These are phyloP conservation scores for Eucalyptus tenuipes DNA, from an alignment of 345 rosid genomes.

Conservation along the genomic window DNA sequence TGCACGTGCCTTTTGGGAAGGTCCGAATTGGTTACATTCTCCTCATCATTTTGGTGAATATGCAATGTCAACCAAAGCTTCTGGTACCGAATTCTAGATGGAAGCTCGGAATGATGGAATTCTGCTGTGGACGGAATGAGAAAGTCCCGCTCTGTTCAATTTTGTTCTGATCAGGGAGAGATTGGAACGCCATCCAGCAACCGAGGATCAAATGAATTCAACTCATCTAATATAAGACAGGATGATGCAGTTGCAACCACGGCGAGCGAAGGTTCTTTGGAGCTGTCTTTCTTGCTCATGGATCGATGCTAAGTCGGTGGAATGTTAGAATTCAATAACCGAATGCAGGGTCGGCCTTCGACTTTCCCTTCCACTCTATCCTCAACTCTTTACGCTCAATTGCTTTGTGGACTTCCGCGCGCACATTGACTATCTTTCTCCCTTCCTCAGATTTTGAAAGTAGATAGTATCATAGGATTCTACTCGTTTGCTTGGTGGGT, in stretches of 20 bases:
- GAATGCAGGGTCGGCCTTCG: neutral
- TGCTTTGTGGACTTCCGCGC: neutral
- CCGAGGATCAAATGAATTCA: no score
- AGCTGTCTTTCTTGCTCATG: no score
- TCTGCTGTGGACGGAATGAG: neutral
- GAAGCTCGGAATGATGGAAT: neutral
- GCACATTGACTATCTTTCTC: neutral
- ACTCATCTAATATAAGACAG: no score
- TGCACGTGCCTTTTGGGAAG: no score
- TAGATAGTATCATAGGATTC: neutral
- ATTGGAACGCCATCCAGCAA: neutral
- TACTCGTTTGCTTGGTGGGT: neutral
- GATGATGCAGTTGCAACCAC: no score
- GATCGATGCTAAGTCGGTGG: no score
- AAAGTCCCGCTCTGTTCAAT: neutral
- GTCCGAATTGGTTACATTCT: no score
- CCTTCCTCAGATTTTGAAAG: neutral
- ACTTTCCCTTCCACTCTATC: neutral
- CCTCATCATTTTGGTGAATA: no score
- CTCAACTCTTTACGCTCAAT: neutral
- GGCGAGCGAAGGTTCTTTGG: no score
- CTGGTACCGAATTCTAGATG: no score
- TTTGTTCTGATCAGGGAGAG: neutral
- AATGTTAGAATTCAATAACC: no score
- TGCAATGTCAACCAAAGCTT: no score